phyloP scores from a whole-genome alignment of 2,329 filamentous ascomycete species.

The Ophiostoma pallidulum region DNA sequence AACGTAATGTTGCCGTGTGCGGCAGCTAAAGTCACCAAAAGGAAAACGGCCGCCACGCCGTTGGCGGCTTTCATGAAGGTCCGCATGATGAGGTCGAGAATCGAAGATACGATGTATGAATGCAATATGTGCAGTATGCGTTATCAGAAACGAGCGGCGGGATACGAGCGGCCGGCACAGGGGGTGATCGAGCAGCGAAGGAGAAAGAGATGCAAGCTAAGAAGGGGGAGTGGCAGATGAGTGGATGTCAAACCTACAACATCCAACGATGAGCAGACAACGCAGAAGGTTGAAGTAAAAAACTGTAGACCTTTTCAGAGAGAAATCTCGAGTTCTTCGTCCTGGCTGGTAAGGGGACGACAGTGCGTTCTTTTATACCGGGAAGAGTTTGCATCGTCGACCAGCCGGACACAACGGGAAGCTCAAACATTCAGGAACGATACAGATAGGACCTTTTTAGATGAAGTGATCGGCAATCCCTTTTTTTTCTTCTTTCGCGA shows the following conservation, averaged over 20 bases:
- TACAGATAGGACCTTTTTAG: neutral
- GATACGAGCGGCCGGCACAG: too few species aligned
- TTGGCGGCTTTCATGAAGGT: constrained; percentile 11
- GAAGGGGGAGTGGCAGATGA: too few species aligned
- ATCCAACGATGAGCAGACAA: too few species aligned
- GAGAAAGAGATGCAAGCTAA: neutral
- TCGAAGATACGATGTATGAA: neutral
- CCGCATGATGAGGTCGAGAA: neutral
- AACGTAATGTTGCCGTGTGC: constrained; percentile 36
- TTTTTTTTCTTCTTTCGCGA: too few species aligned
- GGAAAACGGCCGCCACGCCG: constrained; percentile 14
- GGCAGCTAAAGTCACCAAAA: constrained; percentile 24
- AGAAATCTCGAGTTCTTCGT: too few species aligned
- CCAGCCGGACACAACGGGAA: neutral
- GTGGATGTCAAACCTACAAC: too few species aligned
- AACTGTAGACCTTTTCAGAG: too few species aligned
- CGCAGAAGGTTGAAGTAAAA: too few species aligned
- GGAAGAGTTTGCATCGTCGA: neutral
- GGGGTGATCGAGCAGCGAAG: too few species aligned
- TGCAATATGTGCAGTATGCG: too few species aligned
- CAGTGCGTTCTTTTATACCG: too few species aligned
- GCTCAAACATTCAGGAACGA: neutral
- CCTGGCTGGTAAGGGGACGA: too few species aligned
- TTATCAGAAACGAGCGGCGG: neutral
- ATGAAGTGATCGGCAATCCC: neutral